Evolutionary conservation across 2,329 filamentous ascomycete species (phyloP).

Genomic region (Penicillium decumbens): DNA sequence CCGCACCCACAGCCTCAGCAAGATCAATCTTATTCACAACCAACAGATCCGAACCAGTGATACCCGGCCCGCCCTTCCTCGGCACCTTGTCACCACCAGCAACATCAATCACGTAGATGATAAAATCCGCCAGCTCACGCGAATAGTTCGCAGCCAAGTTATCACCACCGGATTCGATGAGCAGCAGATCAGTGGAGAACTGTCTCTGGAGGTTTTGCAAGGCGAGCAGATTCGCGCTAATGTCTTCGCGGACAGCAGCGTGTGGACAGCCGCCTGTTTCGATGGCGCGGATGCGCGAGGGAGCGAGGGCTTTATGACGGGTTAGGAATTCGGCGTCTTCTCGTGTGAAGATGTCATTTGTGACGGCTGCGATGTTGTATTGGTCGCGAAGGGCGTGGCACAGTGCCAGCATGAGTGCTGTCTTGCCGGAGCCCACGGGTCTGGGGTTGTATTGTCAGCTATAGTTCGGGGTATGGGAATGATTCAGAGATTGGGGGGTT

Average conservation of each 20-base stretch:
- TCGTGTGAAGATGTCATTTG: conserved; percentile 96
- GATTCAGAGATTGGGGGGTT: background rate
- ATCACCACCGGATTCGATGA: conserved; percentile 94
- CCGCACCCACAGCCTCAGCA: conserved; percentile 83
- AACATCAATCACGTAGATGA: conserved; percentile 98
- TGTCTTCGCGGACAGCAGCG: conserved; percentile 95
- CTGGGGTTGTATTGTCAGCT: conserved; percentile 44
- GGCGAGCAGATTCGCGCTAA: conserved; percentile 85
- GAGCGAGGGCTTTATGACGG: conserved; percentile 73
- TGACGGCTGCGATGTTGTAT: conserved; percentile 89
- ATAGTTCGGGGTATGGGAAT: background rate
- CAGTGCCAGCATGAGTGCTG: conserved; percentile 90
- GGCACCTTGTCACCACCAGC: conserved; percentile 95
- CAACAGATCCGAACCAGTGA: conserved; percentile 90
- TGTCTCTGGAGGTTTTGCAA: conserved; percentile 80
- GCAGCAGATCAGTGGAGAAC: conserved; percentile 75
- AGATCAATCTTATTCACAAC: conserved; percentile 98
- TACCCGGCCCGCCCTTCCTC: conserved; percentile 90
- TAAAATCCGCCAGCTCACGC: conserved; percentile 90
- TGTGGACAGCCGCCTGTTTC: conserved; percentile 97
- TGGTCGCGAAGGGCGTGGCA: conserved; percentile 74
- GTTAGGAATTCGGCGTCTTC: conserved; percentile 98
- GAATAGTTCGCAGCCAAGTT: conserved; percentile 97
- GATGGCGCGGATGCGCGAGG: conserved; percentile 83
- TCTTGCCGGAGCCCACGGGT: conserved; percentile 95